Conservation (phyloP, 176 grass and related monocot genomes). For the Ensete ventricosum region DNA sequence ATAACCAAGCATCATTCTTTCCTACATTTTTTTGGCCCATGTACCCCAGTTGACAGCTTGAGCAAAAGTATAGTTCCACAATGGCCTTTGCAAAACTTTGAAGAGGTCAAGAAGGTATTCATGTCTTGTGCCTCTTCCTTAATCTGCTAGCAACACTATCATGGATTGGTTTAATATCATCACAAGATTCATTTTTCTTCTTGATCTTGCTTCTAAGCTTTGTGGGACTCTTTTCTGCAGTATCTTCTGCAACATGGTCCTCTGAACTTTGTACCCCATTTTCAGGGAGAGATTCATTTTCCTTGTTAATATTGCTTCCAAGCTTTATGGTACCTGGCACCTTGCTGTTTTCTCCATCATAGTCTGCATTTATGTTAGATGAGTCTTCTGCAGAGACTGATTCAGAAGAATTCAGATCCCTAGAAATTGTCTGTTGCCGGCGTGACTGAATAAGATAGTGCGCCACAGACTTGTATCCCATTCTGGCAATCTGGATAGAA, state of each 20-base stretch:
- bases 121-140: slow-evolving; percentile 16
- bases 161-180: slow-evolving; percentile 20
- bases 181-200: slow-evolving; percentile 11
- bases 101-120: background rate
- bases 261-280: too few relatives aligned
- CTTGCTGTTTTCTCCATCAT: slow-evolving; percentile 21
- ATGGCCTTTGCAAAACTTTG: background rate
- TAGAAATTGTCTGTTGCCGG: slow-evolving; percentile 13
- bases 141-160: slow-evolving; percentile 46
- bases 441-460: slow-evolving; percentile 79
- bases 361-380: slow-evolving; percentile 11
- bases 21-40: too few relatives aligned
- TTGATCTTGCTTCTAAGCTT: slow-evolving; percentile 25
- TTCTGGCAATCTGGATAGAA: slow-evolving; percentile 34
- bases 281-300: too few relatives aligned
- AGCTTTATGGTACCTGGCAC: slow-evolving; percentile 9
- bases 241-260: background rate
- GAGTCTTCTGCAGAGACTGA: slow-evolving; percentile 12
- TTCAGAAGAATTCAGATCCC: slow-evolving; percentile 27
- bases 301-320: too few relatives aligned
- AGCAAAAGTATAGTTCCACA: background rate
- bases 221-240: slow-evolving; percentile 18
- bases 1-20: too few relatives aligned
- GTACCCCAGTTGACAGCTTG: too few relatives aligned
- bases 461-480: slow-evolving; percentile 85